These are phyloP conservation scores for Neospora caninum DNA, from an alignment of 169 alveolate species.

Conservation along the genomic window DNA sequence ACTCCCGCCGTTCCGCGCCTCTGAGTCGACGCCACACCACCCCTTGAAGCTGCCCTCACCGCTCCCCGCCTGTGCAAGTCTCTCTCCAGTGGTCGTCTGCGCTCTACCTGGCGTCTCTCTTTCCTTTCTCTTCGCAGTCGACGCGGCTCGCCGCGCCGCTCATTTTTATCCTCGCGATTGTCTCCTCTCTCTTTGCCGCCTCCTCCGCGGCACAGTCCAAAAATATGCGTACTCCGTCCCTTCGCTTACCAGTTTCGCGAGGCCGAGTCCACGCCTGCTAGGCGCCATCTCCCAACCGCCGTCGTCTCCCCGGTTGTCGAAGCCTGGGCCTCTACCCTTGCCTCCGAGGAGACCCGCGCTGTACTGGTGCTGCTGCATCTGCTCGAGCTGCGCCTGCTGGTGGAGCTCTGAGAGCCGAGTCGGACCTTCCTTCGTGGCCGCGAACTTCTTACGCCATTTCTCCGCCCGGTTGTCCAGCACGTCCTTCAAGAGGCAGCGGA, in stretches of 20 bases:
- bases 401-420: slow-evolving; percentile 52
- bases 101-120: no score
- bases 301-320: slow-evolving; percentile 18
- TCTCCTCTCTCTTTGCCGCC: no score
- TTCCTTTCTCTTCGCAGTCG: no score
- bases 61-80: no score
- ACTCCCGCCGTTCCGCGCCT: no score
- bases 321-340: neutral
- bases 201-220: no score
- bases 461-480: slow-evolving; percentile 56
- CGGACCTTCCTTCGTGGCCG: slow-evolving; percentile 58
- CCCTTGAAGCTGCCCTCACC: no score
- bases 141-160: no score
- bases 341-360: neutral
- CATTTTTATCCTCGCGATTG: no score
- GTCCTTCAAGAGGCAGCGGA: slow-evolving; percentile 54
- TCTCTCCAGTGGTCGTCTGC: no score
- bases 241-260: neutral
- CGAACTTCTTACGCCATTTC: slow-evolving; percentile 41
- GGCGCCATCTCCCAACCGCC: slow-evolving; percentile 57
- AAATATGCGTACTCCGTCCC: no score
- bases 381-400: slow-evolving; percentile 24
- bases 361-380: neutral
- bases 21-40: no score
- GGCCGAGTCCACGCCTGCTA: slow-evolving; percentile 24